Base-by-base conservation (phyloP, 2,329 filamentous ascomycete genomes). In the Macrophomina pseudophaseolina region DNA sequence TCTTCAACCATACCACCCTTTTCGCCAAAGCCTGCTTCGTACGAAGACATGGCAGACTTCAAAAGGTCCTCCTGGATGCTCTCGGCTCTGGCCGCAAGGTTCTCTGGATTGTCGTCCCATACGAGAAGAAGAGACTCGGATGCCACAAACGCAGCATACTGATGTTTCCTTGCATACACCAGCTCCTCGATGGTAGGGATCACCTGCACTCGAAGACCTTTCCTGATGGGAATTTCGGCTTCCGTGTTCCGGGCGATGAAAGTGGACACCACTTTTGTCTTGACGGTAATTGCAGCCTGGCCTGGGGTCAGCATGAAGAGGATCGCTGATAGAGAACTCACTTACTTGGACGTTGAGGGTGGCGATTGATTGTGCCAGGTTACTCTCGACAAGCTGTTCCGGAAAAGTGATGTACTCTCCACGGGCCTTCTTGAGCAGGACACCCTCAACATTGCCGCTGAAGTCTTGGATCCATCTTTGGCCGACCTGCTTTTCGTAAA, bases 61-160 rank as follows among this genome's bases (percentile, higher is more conserved):
- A 93, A 92, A 51, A 94, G 82, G 75, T 93, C 90, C 2, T 86
- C 86, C 77, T 94, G 90, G 68, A 94, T 93, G 40, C 84, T 84
- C 73, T 89, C 88, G 52, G 90, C 91, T 65, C 91, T 84, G 65
- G 86, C 80, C 5, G 93, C 83, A 8, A 94, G 81, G 72, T 92
- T 88, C 66, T 90, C 82, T 0, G 91, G 87, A 66, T 94, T 90
- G 70, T 94, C 91, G 70, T 94, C 91, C 92, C 92, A 95, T 1
- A 94, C 91, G 1, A 94, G 82, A 1, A 95, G 81, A 5, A 94
- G 81, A 4, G 87, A 87, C 69, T 91, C 88, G 0, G 86, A 87
- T 2, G 90, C 88, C 49, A 94, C 84, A 74, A 94, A 94, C 7
- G 92, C 91, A 12, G 91, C 91, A 70, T 91, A 93, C 74, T 94